Conservation (phyloP, 331 rosid species). For the Quercus phellos region DNA sequence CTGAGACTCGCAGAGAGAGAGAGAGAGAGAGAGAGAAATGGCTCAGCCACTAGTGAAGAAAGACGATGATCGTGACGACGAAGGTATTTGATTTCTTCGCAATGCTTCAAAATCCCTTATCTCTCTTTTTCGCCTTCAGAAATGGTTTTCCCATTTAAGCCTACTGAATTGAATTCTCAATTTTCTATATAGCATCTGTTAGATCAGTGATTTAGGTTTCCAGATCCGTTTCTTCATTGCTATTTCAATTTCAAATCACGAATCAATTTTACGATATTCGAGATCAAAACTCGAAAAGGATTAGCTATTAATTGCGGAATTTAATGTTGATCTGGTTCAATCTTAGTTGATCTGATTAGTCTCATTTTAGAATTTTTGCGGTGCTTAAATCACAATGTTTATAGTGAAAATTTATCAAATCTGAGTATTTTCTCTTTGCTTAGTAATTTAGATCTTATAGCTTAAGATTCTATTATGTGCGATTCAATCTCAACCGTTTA, state of each 20-base stretch:
- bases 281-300: constrained; percentile 20
- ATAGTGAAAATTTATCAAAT: constrained; percentile 2
- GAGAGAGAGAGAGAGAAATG: constrained; percentile 33
- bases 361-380: constrained; percentile 3
- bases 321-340: constrained; percentile 19
- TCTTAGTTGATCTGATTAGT: constrained; percentile 29
- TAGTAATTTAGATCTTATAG: constrained; percentile 23
- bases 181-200: constrained; percentile 6
- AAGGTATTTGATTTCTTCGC: constrained; percentile 45
- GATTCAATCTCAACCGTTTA: not conserved
- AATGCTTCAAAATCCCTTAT: not conserved
- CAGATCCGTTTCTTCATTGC: constrained; percentile 56
- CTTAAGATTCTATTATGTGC: not conserved
- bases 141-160: not conserved
- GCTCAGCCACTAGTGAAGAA: constrained; percentile 94
- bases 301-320: constrained; percentile 10
- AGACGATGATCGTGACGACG: constrained; percentile 98
- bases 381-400: constrained; percentile 29
- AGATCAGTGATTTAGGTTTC: constrained; percentile 26
- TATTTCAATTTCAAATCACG: not conserved
- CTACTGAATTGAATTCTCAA: not conserved
- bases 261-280: constrained; percentile 14
- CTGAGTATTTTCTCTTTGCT: constrained; percentile 18
- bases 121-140: not conserved
- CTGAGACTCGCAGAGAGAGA: constrained; percentile 6